Evolutionary conservation across 805 yeast species (phyloP), one percentile per base, ranked within the genome.

Genomic region (Yamadazyma scolyti): DNA sequence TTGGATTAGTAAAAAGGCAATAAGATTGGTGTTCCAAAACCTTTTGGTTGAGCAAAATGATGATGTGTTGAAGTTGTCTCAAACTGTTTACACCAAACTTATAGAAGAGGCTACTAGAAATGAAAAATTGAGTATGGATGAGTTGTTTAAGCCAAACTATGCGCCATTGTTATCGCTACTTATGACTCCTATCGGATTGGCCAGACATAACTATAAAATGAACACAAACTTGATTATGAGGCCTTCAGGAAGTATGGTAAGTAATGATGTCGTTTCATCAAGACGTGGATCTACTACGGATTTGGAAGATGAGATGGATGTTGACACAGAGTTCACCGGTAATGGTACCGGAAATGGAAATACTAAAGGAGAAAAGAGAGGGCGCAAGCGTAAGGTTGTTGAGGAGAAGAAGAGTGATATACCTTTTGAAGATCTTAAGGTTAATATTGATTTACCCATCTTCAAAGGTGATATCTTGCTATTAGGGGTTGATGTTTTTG

Each of bases 181-280:
- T 26, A 80, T 86, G 81, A 90, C 97, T 0, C 99, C 99, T 3
- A 83, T 93, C 36, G 98, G 99, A 39, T 78, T 88, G 33, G 83
- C 95, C 4, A 78, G 97, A 42, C 84, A 82, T 52, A 84, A 81
- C 46, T 93, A 86, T 55, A 75, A 77, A 20, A 86, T 93, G 96
- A 79, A 84, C 43, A 65, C 83, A 0, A 62, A 69, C n/a, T 68
- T 77, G 30, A 74, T 93, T 24, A 61, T 90, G 50, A 76, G 84
- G 42, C 95, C 97, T 1, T 82, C 95, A 9, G 94, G 93, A 1
- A 50, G 68, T 46, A 30, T 53, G 68, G 19, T 37, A 2, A 9
- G 19, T 11, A 26, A 16, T n/a, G 33, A 30, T 16, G 18, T 25
- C 6, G 23, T 13, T 4, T 30, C 28, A 9, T 39, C 43, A 3